These are phyloP conservation scores for Starmerella bombi DNA, from an alignment of 805 yeast species.

Conservation along the genomic window DNA sequence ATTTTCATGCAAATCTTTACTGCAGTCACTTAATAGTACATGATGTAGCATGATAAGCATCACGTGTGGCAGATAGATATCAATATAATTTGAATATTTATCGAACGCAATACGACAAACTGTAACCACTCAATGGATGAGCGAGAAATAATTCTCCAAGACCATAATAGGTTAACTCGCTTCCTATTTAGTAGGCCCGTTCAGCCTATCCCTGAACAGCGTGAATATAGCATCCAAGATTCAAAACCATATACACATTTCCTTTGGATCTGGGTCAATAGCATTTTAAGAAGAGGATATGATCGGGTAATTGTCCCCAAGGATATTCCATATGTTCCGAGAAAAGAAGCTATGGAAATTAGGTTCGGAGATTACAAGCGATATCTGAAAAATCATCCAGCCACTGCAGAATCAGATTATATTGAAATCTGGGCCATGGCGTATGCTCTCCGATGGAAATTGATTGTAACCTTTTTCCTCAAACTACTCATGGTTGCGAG, in stretches of 20 bases:
- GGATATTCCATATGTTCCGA: conserved; percentile 16
- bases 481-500: conserved; percentile 6
- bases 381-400: conserved; percentile 9
- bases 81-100: background rate
- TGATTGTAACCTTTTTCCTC: conserved; percentile 4
- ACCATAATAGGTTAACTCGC: conserved; percentile 12
- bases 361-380: conserved; percentile 11
- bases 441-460: conserved; percentile 15
- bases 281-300: conserved; percentile 31
- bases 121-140: background rate
- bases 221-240: conserved; percentile 13
- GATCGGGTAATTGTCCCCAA: conserved; percentile 16
- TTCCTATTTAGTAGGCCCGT: conserved; percentile 11
- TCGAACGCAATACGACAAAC: background rate
- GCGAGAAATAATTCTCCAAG: conserved; percentile 8
- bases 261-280: conserved; percentile 42
- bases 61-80: background rate
- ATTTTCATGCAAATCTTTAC: background rate
- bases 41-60: no score
- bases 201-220: conserved; percentile 18
- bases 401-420: conserved; percentile 6
- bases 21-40: no score
- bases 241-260: conserved; percentile 29
- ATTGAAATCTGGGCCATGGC: conserved; percentile 16
- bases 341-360: conserved; percentile 9